A percentile compares a stretch with the other conserved stretches of the same genome.
Conservation (phyloP, 148 eudicot species). For the Rhododendron vialii region DNA sequence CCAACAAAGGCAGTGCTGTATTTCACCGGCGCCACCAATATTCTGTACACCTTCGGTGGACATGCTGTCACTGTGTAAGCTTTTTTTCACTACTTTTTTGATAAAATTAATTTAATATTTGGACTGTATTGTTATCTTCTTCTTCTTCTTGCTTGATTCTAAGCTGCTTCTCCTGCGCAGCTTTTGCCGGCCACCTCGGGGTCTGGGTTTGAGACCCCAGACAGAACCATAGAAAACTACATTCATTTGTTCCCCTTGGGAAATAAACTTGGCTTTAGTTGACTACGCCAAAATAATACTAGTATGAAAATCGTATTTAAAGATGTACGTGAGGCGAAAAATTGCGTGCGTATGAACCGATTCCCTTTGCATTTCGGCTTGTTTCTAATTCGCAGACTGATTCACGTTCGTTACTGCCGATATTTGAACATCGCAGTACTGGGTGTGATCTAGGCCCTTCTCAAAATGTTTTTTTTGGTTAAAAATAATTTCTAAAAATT, state of each 20-base stretch:
- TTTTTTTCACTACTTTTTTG: background rate
- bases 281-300: slow-evolving; percentile 3
- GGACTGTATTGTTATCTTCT: background rate
- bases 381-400: too few species aligned
- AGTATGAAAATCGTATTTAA: too few species aligned
- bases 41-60: slow-evolving; percentile 84
- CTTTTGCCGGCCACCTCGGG: slow-evolving; percentile 27
- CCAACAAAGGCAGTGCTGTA: slow-evolving; percentile 67
- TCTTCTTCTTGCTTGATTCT: slow-evolving; percentile 16
- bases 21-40: slow-evolving; percentile 90
- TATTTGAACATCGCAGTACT: too few species aligned
- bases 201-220: slow-evolving; percentile 16
- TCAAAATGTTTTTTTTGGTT: too few species aligned
- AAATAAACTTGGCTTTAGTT: slow-evolving; percentile 9
- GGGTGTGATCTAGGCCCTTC: too few species aligned
- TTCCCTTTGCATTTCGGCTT: too few species aligned
- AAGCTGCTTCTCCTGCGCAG: slow-evolving; percentile 38
- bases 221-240: slow-evolving; percentile 13
- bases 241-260: too few species aligned
- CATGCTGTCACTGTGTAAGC: slow-evolving; percentile 94
- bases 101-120: background rate
- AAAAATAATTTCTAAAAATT: too few species aligned
- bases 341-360: too few species aligned
- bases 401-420: too few species aligned
- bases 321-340: too few species aligned